Percentiles rank a stretch among this genome's conserved stretches.
Conservation (phyloP, 2,329 filamentous ascomycete species). For the Clarireedia hainanense region DNA sequence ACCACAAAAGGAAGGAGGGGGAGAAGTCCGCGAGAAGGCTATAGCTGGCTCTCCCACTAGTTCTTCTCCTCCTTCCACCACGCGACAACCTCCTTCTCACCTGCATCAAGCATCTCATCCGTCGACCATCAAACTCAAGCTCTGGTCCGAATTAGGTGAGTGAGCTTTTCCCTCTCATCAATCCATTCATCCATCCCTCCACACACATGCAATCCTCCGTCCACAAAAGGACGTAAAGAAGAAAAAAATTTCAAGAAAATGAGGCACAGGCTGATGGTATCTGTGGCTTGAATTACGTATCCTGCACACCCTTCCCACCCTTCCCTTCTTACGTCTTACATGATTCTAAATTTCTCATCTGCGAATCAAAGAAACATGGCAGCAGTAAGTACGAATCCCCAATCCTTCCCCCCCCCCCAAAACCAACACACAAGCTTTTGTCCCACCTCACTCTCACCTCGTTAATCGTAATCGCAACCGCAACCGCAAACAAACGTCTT, state of each 20-base stretch:
- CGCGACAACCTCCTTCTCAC: background rate
- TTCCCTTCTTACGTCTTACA: background rate
- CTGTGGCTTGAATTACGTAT: no score
- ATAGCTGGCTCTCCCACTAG: background rate
- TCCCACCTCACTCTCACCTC: no score
- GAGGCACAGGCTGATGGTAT: constrained; percentile 9
- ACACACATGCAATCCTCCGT: background rate
- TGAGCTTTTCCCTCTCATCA: background rate
- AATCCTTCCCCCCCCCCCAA: no score
- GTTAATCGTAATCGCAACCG: no score
- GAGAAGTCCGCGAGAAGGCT: background rate
- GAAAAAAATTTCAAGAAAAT: background rate
- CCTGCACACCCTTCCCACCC: background rate
- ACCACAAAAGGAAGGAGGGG: background rate
- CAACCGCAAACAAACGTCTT: background rate
- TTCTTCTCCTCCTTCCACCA: background rate
- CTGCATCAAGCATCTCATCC: background rate
- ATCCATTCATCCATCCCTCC: background rate
- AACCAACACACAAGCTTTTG: no score
- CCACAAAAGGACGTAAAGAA: background rate
- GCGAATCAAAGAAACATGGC: constrained; percentile 13
- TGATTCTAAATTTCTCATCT: background rate
- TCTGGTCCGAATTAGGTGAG: background rate
- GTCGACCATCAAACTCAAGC: background rate
- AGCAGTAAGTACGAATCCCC: constrained; percentile 11